Evolutionary conservation across 768 basidiomycete species (phyloP).

Genomic region (Lactarius vividus): DNA sequence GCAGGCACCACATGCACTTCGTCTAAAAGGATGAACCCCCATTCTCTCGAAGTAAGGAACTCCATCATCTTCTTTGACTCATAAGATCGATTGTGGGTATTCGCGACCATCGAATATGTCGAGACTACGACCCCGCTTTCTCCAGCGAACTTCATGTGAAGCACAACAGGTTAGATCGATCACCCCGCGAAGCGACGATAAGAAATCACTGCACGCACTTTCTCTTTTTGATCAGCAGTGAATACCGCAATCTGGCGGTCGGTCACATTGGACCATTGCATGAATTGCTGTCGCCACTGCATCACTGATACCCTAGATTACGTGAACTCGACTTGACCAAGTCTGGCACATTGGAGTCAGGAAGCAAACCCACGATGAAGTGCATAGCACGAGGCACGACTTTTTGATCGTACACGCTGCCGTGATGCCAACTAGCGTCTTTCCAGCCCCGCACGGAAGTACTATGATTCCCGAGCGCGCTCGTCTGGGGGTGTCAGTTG

Average conservation of each 20-base stretch:
- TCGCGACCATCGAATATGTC: conserved; percentile 99
- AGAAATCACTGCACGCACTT: conserved; percentile 46
- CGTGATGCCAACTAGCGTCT: conserved; percentile 98
- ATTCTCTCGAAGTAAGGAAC: conserved; percentile 95
- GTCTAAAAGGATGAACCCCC: conserved; percentile 97
- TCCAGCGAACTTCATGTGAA: conserved; percentile 73
- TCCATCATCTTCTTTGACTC: conserved; percentile 99
- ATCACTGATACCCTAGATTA: conserved; percentile 78
- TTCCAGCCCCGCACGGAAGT: conserved; percentile 96
- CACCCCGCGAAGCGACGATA: conserved; percentile 20
- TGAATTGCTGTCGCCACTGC: conserved; percentile 99
- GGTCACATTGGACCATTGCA: conserved; percentile 98
- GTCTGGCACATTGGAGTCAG: not conserved
- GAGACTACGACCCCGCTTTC: conserved; percentile 98
- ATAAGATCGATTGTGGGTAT: conserved; percentile 97
- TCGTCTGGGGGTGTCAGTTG: conserved; percentile 52
- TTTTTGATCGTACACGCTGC: conserved; percentile 99
- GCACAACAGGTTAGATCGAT: conserved; percentile 17
- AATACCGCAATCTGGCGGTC: conserved; percentile 97
- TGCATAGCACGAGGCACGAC: conserved; percentile 94
- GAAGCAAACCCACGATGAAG: conserved; percentile 76
- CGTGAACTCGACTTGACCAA: conserved; percentile 14
- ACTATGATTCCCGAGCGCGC: conserved; percentile 98
- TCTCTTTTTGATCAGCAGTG: conserved; percentile 97
- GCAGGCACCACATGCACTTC: conserved; percentile 99